Percentiles rank a stretch among this genome's conserved stretches.
Conservation (phyloP, 306 rosid genomes). For the Malus fusca region DNA sequence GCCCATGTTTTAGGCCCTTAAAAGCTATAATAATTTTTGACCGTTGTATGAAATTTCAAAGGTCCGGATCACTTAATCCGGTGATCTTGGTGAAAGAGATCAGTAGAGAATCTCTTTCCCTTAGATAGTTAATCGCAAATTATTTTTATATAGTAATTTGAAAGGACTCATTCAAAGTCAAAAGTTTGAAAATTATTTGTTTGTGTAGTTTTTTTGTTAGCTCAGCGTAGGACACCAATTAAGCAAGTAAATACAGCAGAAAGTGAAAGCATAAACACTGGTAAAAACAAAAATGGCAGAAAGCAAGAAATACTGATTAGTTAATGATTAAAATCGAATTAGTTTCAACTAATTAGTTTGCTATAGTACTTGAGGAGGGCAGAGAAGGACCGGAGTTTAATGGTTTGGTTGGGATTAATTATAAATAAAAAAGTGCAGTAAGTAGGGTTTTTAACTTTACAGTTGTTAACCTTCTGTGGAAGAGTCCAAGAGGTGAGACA, state of each 20-base stretch:
- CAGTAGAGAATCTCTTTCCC: fast-evolving
- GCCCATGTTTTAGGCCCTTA: too few relatives aligned
- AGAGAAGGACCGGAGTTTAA: background rate
- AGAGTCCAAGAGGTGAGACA: background rate
- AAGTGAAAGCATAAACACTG: background rate
- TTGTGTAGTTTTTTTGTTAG: background rate
- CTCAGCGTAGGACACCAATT: background rate
- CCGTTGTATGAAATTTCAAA: too few relatives aligned
- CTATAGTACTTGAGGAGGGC: background rate
- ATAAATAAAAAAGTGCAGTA: too few relatives aligned
- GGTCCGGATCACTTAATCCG: too few relatives aligned
- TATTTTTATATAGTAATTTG: background rate
- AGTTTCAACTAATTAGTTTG: background rate
- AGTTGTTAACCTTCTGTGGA: background rate
- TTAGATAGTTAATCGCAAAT: too few relatives aligned
- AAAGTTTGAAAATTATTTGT: background rate
- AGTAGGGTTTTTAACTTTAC: background rate
- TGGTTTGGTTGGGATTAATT: background rate
- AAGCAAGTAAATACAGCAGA: background rate
- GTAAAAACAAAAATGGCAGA: background rate
- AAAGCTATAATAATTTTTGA: too few relatives aligned
- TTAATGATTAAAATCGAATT: too few relatives aligned
- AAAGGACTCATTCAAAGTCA: background rate
- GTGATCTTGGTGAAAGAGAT: too few relatives aligned
- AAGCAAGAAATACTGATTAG: background rate